Base-by-base conservation (phyloP, 768 basidiomycete genomes). In the Tricholoma hemisulphureum region DNA sequence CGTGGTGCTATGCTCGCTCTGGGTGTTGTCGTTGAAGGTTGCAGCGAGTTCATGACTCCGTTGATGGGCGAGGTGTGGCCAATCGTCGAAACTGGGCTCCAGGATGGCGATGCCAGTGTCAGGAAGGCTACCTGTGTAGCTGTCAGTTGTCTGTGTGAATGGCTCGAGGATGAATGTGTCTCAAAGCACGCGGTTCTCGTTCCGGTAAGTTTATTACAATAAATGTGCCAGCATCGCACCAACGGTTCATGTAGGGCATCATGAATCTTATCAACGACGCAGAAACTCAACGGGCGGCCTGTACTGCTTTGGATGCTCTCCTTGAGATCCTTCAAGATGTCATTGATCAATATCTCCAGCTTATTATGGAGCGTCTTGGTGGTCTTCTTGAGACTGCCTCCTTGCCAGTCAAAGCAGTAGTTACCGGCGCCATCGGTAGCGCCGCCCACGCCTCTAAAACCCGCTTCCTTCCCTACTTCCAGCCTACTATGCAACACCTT, bases 341-440 rank as follows among this genome's bases (percentile, higher is more conserved):
- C 63, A 95, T 97, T 63, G 89, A 90, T 59, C 87, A 89, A 68
- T 98, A 99, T 76, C 85, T 99, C 48, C 84, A 83, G 54, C 83
- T 91, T 58, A 94, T 99, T 67, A 98, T 99, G 97, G 91, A 94
- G 63, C 88, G 91, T 46, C 89, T 99, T 53, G 84, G 86, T 39
- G 85, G 85, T 58, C 83, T 99, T 21, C 85, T 99, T 56, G 90
- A 93, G 65, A 87, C 83, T 16, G 94, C 93, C 0, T 88, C 94
- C n/a, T 76, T 91, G 59, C 69, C 86, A 28, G 88, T 98, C 73
- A 96, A 98, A 77, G 82, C 91, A 43, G 95, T 98, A 63, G 93
- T 98, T 63, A 95, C 93, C 59, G 96, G 96, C 7, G 97, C 97
- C 18, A 98, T 99, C 64, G 97, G 97, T 32, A 95, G 93, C 63